Base-by-base conservation (phyloP, 2,329 filamentous ascomycete genomes). In the Claviceps sp. region DNA sequence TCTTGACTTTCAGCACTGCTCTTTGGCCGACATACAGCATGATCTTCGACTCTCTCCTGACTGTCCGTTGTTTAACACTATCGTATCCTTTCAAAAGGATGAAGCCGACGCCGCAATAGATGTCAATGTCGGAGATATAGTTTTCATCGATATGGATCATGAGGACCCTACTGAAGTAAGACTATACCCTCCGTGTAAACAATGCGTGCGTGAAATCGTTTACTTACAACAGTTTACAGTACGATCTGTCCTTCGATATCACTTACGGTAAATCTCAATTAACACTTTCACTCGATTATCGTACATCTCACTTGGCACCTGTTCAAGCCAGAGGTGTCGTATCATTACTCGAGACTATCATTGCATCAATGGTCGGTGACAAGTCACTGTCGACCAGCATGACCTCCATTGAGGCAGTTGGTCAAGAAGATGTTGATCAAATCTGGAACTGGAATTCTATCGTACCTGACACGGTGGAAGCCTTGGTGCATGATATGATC, bases 1-100 rank as follows among this genome's bases (percentile, higher is more conserved):
- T 69, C 43, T 65, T 78, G 53, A 63, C 68, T 1, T 68, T 55
- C 75, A 78, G 53, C 69, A 66, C 52, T 74, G 71, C 55, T 76
- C 75, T 2, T 62, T 75, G 17, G 71, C 71, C 3, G 68, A 69
- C 45, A 71, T 75, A 14, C 71, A 74, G 52, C 63, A 63, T 40
- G 59, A 60, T 11, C 50, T 66, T 4, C 55, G 1, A 47, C 55
- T 6, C 59, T 53, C 2, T 53, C 50, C 2, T 44, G 51, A 9
- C 43, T 49, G 2, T 17, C 44, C 43, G 13, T n/a, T 67, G 9
- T 67, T 67, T 54, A 67, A 67, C 52, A 66, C 59, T 1, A 57
- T 61, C 1, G 57, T 68, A 5, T 66, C 65, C 0, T 61, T 65
- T 44, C 64, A 66, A 34, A 46, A 50, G 57, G 58, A 43, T 8